A percentile compares a stretch with the other conserved stretches of the same genome.
These are phyloP conservation scores for Brassica hybrid DNA, from an alignment of 441 rosid genomes.

Conservation along the genomic window DNA sequence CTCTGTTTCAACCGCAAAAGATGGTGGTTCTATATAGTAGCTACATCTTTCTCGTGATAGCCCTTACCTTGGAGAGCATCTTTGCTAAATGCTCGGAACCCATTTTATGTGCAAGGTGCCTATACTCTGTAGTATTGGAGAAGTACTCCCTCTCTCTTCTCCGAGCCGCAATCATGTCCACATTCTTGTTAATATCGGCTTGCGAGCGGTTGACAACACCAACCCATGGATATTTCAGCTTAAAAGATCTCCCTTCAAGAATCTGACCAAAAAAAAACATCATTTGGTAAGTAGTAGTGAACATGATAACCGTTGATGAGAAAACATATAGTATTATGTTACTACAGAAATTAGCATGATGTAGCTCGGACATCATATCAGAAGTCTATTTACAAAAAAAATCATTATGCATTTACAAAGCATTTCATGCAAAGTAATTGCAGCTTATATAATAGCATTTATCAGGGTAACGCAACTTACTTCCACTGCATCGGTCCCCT, in stretches of 20 bases:
- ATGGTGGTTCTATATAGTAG: neutral
- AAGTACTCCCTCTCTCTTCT: conserved; percentile 94
- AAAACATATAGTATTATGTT: conserved; percentile 20
- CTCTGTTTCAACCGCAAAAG: conserved; percentile 10
- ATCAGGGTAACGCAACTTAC: conserved; percentile 56
- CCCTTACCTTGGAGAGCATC: conserved; percentile 83
- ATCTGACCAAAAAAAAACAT: no score
- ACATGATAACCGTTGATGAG: conserved; percentile 22
- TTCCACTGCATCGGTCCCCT: conserved; percentile 97
- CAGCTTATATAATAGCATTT: conserved; percentile 13
- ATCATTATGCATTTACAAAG: neutral
- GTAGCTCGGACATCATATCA: conserved; percentile 22
- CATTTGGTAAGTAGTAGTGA: no score
- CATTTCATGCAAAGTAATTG: conserved; percentile 17
- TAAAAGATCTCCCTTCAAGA: conserved; percentile 85
- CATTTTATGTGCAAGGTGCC: conserved; percentile 94
- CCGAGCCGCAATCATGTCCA: conserved; percentile 98
- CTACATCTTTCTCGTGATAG: conserved; percentile 8
- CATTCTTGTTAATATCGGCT: conserved; percentile 95
- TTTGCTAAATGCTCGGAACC: conserved; percentile 97
- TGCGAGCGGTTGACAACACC: conserved; percentile 99
- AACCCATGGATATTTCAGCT: conserved; percentile 93
- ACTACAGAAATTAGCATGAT: neutral
- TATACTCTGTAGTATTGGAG: conserved; percentile 82
- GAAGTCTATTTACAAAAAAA: neutral